Percentiles rank a stretch among this genome's conserved stretches.
phyloP scores from a whole-genome alignment of 495 filamentous ascomycete genomes.

The Talaromyces ruber region DNA sequence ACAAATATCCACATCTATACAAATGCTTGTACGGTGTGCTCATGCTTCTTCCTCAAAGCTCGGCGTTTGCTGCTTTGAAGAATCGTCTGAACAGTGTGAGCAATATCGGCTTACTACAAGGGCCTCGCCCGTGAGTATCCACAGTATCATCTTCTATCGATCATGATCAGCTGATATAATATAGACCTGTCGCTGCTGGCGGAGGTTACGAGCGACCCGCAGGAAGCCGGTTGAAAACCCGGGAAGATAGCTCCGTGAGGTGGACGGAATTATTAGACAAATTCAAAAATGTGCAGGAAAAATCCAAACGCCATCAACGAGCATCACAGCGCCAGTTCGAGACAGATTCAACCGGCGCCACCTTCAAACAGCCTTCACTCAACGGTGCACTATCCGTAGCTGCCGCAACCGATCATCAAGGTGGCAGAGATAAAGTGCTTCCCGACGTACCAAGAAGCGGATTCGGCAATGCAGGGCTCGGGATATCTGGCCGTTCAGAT shows the following conservation, averaged over 20 bases:
- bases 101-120: conserved; percentile 92
- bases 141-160: not conserved
- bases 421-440: conserved; percentile 34
- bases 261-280: conserved; percentile 97
- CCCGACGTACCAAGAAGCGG: conserved; percentile 30
- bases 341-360: conserved; percentile 11
- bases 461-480: conserved; percentile 25
- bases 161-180: conserved; percentile 3
- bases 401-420: conserved; percentile 14
- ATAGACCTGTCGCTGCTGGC: not conserved
- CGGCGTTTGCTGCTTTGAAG: conserved; percentile 92
- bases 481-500: conserved; percentile 30
- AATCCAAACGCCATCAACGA: conserved; percentile 48
- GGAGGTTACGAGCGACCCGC: conserved; percentile 52
- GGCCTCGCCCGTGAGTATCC: conserved; percentile 67
- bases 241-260: conserved; percentile 75
- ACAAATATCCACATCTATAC: conserved; percentile 91
- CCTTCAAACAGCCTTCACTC: conserved; percentile 18
- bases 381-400: conserved; percentile 25
- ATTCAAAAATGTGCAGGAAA: conserved; percentile 84
- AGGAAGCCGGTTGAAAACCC: conserved; percentile 65
- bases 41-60: conserved; percentile 96
- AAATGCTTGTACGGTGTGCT: conserved; percentile 97
- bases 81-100: conserved; percentile 95
- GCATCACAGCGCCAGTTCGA: conserved; percentile 25